These are phyloP conservation scores for Prunus persica DNA, from an alignment of 306 rosid genomes.

Conservation along the genomic window Prunus_persica_NCBIv2 NC_034012.1:5662001-5662500, in stretches of 20 bases:
- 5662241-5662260: slow-evolving; percentile 79
- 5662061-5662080: background rate
- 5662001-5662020: background rate
- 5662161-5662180: background rate
- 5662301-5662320: slow-evolving; percentile 78
- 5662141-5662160: too few species aligned
- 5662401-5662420: slow-evolving; percentile 80
- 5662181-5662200: slow-evolving; percentile 2
- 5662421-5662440: slow-evolving; percentile 54
- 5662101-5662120: background rate
- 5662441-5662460: slow-evolving; percentile 85
- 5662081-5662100: background rate
- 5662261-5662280: slow-evolving; percentile 42
- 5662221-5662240: slow-evolving; percentile 65
- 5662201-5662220: slow-evolving; percentile 31
- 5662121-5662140: too few species aligned
- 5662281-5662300: slow-evolving; percentile 85
- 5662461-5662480: slow-evolving; percentile 76
- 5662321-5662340: slow-evolving; percentile 72
- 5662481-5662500: slow-evolving; percentile 50
- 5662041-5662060: background rate
- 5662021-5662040: background rate
- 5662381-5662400: slow-evolving; percentile 88
- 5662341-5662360: slow-evolving; percentile 87
- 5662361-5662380: slow-evolving; percentile 40